Base-by-base conservation (phyloP, 768 basidiomycete species). In the Tremella mesenterica region DNA sequence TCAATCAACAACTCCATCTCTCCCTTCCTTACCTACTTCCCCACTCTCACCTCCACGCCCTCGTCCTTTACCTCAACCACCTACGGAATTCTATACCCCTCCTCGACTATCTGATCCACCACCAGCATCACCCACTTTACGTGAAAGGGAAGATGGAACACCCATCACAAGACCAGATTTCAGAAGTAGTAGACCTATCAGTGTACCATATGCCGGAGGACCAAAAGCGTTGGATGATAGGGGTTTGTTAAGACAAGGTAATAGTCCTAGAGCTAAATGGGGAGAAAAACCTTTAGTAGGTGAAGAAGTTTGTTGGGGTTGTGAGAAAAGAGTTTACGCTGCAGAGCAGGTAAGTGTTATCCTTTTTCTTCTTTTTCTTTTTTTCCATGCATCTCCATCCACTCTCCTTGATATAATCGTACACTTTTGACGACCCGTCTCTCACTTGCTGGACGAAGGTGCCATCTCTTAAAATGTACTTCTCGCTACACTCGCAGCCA, bases 251-350 rank as follows among this genome's bases (percentile, higher is more conserved):
- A 60, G 54, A 29, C 47, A 58, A 21, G 58, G 52, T 13, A 61
- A 67, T 18, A 65, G 63, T 57, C 68, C 68, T 23, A 50, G 68
- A 53, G 56, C 47, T 27, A 70, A 70, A 45, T 65, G 66, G 16
- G 68, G 68, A n/a, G 65, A 64, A 38, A 63, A 48, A 50, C 23
- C 59, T n/a, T 49, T 52, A 16, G 25, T 55, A 30, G 60, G 57
- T 4, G 65, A 64, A n/a, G 65, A 66, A 14, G 29, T 48, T 33
- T 70, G 68, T 56, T 52, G 54, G 36, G 61, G 57, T 4, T 70
- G 68, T 50, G 65, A 57, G 44, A 70, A 67, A 55, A 62, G 65
- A 50, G 68, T 70, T 3, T 70, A 70, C 53, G 63, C 63, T 10
- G 68, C 68, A 20, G 68, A 70, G 41, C 59, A 63, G 59, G 57